A percentile compares a stretch with the other conserved stretches of the same genome.
These are phyloP conservation scores for Mycena maculata DNA, from an alignment of 768 basidiomycete species.

Conservation along the genomic window DNA sequence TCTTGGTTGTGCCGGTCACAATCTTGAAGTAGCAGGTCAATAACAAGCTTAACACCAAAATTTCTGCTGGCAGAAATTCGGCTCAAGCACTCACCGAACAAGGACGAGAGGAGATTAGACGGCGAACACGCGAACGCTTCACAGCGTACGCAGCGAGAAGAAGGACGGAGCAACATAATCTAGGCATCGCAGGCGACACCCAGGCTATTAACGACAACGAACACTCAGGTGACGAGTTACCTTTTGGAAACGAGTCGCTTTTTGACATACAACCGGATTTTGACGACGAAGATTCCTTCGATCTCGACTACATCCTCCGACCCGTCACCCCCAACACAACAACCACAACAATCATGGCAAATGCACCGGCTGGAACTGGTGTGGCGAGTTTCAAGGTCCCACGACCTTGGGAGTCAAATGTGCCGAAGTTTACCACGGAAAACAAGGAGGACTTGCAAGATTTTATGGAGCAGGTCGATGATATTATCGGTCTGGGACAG, in stretches of 20 bases:
- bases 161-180: neutral
- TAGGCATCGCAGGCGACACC: constrained; percentile 20
- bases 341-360: neutral
- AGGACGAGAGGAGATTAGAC: constrained; percentile 5
- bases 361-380: neutral
- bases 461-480: constrained; percentile 24
- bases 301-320: constrained; percentile 1
- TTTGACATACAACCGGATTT: neutral
- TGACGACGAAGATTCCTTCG: constrained; percentile 8
- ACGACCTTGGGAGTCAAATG: constrained; percentile 25
- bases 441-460: constrained; percentile 20
- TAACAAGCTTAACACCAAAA: neutral
- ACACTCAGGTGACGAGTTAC: neutral
- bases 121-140: neutral
- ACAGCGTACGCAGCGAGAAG: constrained; percentile 5
- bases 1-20: constrained; percentile 15
- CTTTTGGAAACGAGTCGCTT: constrained; percentile 5
- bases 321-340: constrained; percentile 8
- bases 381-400: constrained; percentile 24
- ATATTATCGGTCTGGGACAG: constrained; percentile 10
- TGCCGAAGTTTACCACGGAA: constrained; percentile 25
- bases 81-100: neutral
- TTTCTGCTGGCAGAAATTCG: constrained; percentile 12
- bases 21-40: constrained; percentile 1
- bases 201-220: neutral